Evolutionary conservation across 2,329 filamentous ascomycete species (phyloP), one percentile per base, ranked within the genome.

Genomic region (Blastomyces gilchristii): DNA sequence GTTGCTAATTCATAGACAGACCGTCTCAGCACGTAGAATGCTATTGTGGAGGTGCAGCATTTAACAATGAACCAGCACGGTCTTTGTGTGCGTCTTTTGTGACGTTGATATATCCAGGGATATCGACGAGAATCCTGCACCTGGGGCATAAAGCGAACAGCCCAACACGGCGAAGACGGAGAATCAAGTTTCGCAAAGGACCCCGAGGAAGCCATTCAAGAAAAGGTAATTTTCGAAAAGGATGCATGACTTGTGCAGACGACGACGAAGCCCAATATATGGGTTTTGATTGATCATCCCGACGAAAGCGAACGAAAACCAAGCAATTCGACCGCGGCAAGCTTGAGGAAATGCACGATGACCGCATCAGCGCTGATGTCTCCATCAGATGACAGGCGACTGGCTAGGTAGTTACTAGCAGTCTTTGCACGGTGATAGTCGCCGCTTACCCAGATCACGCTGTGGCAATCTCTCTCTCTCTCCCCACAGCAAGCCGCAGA

Each of bases 331-430:
- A 49, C 47, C 25, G 8, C n/a, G n/a, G 2, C 47, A 58, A 58
- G 18, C 12, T 58, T 5, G 14, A 41, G 54, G 34, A 39, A 8
- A 59, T 59, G 39, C 41, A 59, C 41, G 39, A 59, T 59, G 57
- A 59, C 57, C 39, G 57, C 57, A 59, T 47, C 16, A n/a, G 39
- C n/a, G 22, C 25, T 22, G 41, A 34, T 18, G 25, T 6, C 43
- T 31, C 43, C n/a, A 59, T 59, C 57, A 59, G 57, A 59, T 49
- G 57, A 59, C 41, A 34, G 41, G 34, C 12, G 22, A 41, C 4
- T 41, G 56, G 28, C 12, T 31, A 31, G 28, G 28, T 31, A 31
- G 14, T 14, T 28, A 6, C 22, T 28, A 2, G 2, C 52, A 5
- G 22, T 9, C 37, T 58, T 16, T 43, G 22, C 2, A 25, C n/a